A percentile compares a stretch with the other conserved stretches of the same genome.
Conservation (phyloP, 2,329 filamentous ascomycete species). For the Beauveria caledonica region DNA sequence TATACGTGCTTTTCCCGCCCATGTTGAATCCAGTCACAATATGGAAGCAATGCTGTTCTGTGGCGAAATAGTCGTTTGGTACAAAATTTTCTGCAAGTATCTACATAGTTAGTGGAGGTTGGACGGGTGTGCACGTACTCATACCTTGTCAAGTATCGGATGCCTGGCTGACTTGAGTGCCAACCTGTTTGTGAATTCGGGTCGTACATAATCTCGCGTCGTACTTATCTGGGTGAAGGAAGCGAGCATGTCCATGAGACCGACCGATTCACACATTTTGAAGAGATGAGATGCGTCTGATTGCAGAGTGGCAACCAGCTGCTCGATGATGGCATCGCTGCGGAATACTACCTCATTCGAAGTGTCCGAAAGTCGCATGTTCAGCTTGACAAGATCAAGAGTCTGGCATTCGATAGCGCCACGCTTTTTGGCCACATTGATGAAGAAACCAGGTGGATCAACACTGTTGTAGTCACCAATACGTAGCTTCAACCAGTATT, state of each 20-base stretch:
- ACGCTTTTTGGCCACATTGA: slow-evolving; percentile 68
- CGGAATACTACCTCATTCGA: slow-evolving; percentile 77
- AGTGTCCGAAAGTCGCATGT: slow-evolving; percentile 66
- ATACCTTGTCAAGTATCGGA: slow-evolving; percentile 64
- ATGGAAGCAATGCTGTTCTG: slow-evolving; percentile 73
- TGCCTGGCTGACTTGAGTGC: slow-evolving; percentile 70
- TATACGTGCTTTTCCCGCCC: slow-evolving; percentile 96
- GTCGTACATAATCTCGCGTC: slow-evolving; percentile 50
- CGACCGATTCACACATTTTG: slow-evolving; percentile 76
- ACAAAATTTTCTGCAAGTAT: slow-evolving; percentile 62
- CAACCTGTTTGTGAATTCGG: slow-evolving; percentile 59
- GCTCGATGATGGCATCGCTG: slow-evolving; percentile 68
- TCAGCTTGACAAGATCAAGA: slow-evolving; percentile 72
- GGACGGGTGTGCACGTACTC: not conserved
- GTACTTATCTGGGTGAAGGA: slow-evolving; percentile 70
- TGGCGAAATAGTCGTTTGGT: slow-evolving; percentile 85
- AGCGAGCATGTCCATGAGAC: slow-evolving; percentile 76
- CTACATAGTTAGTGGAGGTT: slow-evolving; percentile 21
- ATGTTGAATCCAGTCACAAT: slow-evolving; percentile 96
- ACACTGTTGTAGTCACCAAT: slow-evolving; percentile 53
- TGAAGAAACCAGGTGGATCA: slow-evolving; percentile 58
- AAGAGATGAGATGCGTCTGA: slow-evolving; percentile 66
- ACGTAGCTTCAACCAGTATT: slow-evolving; percentile 68
- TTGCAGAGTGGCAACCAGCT: slow-evolving; percentile 65
- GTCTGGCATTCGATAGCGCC: slow-evolving; percentile 83